phyloP scores from a whole-genome alignment of 441 rosid species.

The Rhodomyrtus psidioides region DNA sequence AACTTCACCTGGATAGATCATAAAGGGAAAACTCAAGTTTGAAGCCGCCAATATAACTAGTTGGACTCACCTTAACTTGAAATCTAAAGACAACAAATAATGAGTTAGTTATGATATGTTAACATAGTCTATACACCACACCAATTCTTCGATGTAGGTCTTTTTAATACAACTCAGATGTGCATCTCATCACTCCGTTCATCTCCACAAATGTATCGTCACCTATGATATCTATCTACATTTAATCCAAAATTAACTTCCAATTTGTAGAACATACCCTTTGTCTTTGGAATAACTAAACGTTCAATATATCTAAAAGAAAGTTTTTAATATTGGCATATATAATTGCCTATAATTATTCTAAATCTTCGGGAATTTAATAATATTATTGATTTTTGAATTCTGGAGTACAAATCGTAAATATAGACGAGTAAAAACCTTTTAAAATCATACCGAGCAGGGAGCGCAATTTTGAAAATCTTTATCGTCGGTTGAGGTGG shows the following conservation, averaged over 20 bases:
- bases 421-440: not conserved
- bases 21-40: accelerated
- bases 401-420: not conserved
- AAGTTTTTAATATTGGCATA: not conserved
- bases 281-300: not conserved
- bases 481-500: not conserved
- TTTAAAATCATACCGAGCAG: not conserved
- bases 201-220: not conserved
- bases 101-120: not conserved
- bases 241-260: not conserved
- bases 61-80: accelerated
- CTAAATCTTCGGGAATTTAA: not conserved
- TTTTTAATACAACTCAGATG: accelerated
- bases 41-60: accelerated
- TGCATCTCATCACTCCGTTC: accelerated
- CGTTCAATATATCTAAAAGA: not conserved
- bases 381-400: not conserved
- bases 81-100: accelerated
- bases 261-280: not conserved
- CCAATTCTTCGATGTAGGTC: accelerated
- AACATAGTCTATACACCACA: not conserved
- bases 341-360: not conserved
- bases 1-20: accelerated
- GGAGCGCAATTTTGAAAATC: no score
- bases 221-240: not conserved